phyloP scores from a whole-genome alignment of 139 green algal genomes.

The Chlamydomonas asymmetrica region DNA sequence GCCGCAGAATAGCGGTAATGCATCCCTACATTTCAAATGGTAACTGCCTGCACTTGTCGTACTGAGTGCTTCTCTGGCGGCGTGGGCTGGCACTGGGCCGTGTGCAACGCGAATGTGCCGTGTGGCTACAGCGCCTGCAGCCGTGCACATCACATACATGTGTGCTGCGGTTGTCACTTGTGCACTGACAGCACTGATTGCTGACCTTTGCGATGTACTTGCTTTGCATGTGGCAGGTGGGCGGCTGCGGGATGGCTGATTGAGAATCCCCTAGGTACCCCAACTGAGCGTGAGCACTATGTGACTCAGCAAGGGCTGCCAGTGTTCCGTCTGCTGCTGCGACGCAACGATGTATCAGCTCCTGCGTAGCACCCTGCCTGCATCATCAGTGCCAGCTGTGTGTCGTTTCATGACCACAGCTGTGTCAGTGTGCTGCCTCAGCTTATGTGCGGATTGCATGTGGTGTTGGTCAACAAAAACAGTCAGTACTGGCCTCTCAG shows the following conservation, averaged over 20 bases:
- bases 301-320: conserved; percentile 33
- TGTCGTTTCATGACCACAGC: no score
- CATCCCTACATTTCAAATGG: no score
- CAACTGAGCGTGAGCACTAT: conserved; percentile 73
- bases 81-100: neutral
- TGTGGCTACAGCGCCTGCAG: neutral
- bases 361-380: no score
- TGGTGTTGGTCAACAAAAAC: no score
- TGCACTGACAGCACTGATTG: neutral
- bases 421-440: neutral
- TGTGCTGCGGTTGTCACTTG: neutral
- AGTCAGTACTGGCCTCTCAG: no score
- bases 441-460: no score
- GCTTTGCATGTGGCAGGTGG: conserved; percentile 30
- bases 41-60: no score
- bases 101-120: neutral
- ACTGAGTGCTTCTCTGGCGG: no score
- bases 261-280: conserved; percentile 70
- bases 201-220: conserved; percentile 8
- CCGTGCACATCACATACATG: neutral
- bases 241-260: conserved; percentile 58
- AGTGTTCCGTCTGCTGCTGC: conserved; percentile 50
- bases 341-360: neutral
- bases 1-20: no score
- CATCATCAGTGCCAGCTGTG: no score